phyloP scores from a whole-genome alignment of 2,329 filamentous ascomycete genomes.

The Ceratocystis huliohia region DNA sequence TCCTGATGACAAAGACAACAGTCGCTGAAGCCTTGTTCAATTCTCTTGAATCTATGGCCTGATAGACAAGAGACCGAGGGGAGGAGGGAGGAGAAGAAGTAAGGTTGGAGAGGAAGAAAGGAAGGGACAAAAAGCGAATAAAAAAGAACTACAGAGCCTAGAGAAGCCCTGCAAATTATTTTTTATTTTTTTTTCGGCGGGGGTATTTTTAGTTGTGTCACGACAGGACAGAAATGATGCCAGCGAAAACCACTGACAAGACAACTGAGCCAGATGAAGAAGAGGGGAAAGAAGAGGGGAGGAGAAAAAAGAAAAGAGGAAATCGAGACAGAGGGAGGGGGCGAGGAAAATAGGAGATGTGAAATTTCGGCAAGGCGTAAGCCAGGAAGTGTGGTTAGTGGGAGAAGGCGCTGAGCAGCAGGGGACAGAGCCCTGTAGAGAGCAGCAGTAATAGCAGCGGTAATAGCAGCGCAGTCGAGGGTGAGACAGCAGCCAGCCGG shows the following conservation, averaged over 20 bases:
- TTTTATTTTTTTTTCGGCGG: conserved; percentile 18
- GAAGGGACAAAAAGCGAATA: conserved; percentile 9
- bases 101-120: conserved; percentile 5
- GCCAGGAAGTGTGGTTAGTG: conserved; percentile 5
- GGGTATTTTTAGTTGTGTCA: conserved; percentile 14
- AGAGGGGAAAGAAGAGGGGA: conserved; percentile 16
- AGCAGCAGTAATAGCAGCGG: conserved; percentile 6
- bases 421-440: conserved; percentile 1
- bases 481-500: neutral
- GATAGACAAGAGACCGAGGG: conserved; percentile 20
- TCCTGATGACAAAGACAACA: conserved; percentile 15
- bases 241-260: conserved; percentile 21
- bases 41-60: conserved; percentile 20
- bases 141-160: conserved; percentile 17
- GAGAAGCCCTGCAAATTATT: conserved; percentile 16
- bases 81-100: conserved; percentile 2
- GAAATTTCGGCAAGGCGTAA: conserved; percentile 12
- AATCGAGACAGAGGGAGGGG: neutral
- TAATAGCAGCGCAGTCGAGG: neutral
- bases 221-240: conserved; percentile 22
- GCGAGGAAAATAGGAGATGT: conserved; percentile 20
- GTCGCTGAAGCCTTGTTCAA: conserved; percentile 7
- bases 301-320: neutral
- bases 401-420: neutral
- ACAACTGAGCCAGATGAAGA: conserved; percentile 21